Evolutionary conservation across 441 rosid species (phyloP), one percentile per base, ranked within the genome.

Genomic region (Euphorbia corollata): DNA sequence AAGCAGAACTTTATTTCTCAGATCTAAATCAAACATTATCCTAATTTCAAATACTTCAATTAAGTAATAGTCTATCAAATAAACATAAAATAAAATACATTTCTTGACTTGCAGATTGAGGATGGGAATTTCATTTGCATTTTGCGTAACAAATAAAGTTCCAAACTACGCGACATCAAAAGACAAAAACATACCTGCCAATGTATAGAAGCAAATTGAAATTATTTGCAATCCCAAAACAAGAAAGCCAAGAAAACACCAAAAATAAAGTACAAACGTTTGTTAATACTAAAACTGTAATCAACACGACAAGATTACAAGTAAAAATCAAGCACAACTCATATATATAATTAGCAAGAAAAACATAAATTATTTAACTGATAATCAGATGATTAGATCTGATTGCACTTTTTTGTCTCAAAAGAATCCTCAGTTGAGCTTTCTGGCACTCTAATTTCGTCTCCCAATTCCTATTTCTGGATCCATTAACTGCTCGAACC

Each of bases 381-480:
- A 71, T 67, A n/a, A 85, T 71, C 16, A 81, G 71, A 74, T 38
- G 68, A 39, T 63, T 74, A 43, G 86, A 78, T 75, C 87, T 57
- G 69, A 85, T 50, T 8, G 84, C 80, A 58, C 74, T 74, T 66
- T 79, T 89, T 65, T 86, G 92, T 73, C 84, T 90, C 27, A 83
- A 76, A 16, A 83, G 78, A 78, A 82, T 78, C 76, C 81, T 82
- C 19, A 82, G 71, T 78, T 82, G 97, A 76, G 87, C 88, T 79
- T 81, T 92, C 64, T 88, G 97, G 41, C 89, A 81, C 76, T 92
- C 97, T 32, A 88, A 67, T 75, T 87, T 90, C 36, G 87, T 75
- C n/a, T 93, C 91, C 96, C 95, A 89, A 51, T 78, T 82, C 74
- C 86, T 79, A 64, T 80, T 78, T 64, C 79, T 92, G 4, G 96